Conservation (phyloP, 1,284 basidiomycete species). For the Melampsora americana region DNA sequence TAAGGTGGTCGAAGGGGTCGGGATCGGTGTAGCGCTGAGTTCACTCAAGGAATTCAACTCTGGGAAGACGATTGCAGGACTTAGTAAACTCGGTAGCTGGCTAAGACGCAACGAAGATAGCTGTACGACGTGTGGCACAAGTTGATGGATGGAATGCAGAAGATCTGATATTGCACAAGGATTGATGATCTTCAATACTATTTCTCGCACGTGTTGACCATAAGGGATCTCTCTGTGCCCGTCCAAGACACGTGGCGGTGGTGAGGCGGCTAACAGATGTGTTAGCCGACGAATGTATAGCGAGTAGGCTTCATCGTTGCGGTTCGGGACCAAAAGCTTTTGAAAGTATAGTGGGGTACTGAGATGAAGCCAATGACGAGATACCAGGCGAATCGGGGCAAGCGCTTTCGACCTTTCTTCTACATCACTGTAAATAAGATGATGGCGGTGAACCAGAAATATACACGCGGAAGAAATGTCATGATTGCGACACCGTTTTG, state of each 20-base stretch:
- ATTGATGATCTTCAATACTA: constrained; percentile 15
- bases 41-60: constrained; percentile 21
- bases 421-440: not conserved
- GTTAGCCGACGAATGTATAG: not conserved
- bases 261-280: not conserved
- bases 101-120: constrained; percentile 19
- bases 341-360: constrained; percentile 6
- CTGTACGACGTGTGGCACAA: constrained; percentile 24
- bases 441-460: not conserved
- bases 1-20: not conserved
- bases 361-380: constrained; percentile 8
- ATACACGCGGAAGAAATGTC: not conserved
- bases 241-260: not conserved
- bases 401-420: not conserved
- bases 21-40: not conserved
- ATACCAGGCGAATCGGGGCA: constrained; percentile 1
- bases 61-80: constrained; percentile 33
- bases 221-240: constrained; percentile 1
- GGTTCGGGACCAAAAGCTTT: not conserved
- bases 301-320: not conserved
- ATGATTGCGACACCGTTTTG: too few species aligned
- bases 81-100: constrained; percentile 23
- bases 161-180: constrained; percentile 7
- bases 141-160: constrained; percentile 26
- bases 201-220: constrained; percentile 31